Base-by-base conservation (phyloP, 2,329 filamentous ascomycete species). In the Paracorniculantispora psalliotae region DNA sequence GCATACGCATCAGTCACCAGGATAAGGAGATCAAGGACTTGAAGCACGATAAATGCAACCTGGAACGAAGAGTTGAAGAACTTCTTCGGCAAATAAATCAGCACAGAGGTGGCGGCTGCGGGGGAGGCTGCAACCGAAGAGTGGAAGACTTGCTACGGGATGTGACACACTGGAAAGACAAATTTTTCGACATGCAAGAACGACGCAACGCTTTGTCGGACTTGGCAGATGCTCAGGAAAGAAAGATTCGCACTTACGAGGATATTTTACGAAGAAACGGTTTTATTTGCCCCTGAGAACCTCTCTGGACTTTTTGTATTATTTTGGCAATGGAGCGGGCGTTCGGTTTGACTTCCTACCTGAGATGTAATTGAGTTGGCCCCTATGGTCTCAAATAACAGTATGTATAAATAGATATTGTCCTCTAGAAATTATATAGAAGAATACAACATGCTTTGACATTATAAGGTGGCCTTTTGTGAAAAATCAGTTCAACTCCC, bases 11-110 rank as follows among this genome's bases (percentile, higher is more conserved):
- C 53, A 65, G 66, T 48, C 69, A 65, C 61, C 67, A 77, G 4
- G 70, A 75, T 61, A 69, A 66, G 56, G 75, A 79, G 52, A 74
- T 73, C 60, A 66, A 70, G 41, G 61, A 64, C 3, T 66, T 78
- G 41, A 63, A 61, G 37, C 67, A 66, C 2, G 75, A 79, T 41
- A 75, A 73, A 56, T 65, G 66, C 9, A 65, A 67, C 19, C 69
- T 80, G 39, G 63, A 66, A 21, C 66, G 64, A 55, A 65, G 73
- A 30, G 58, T 77, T 23, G 66, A 68, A 35, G 68, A 73, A 55
- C 63, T 77, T 1, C 66, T 70, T 37, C 71, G 69, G 46, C 69
- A 74, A 41, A 35, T 71, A 2, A 19, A 47, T 25, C 39, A 46
- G 13, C 47, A 58, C 37, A 33, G 48, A 26, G 35, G 47, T 47